Conservation (phyloP, 2,329 filamentous ascomycete species). For the Cordyceps militaris region DNA sequence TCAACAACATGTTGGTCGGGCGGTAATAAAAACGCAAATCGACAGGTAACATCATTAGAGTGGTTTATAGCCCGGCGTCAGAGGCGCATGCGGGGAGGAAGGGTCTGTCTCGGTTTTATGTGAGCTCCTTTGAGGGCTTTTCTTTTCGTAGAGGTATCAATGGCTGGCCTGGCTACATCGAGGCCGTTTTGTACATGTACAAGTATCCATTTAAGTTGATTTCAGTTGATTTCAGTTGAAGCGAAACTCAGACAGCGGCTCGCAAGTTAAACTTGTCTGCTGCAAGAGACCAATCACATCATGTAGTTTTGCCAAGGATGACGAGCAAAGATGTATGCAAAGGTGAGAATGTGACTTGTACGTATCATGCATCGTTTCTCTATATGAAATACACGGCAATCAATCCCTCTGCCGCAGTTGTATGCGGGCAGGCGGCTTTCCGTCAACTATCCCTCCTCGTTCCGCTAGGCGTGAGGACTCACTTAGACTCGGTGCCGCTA, state of each 20-base stretch:
- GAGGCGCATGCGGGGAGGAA: background rate
- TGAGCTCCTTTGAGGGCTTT: background rate
- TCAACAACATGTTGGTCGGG: background rate
- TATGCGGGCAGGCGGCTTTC: too few species aligned
- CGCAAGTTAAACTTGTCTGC: too few species aligned
- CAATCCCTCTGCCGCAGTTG: too few species aligned
- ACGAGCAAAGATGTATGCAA: too few species aligned
- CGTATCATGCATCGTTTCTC: too few species aligned
- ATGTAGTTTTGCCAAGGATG: too few species aligned
- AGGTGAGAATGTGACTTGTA: too few species aligned
- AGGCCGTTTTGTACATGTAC: background rate
- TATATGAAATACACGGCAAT: too few species aligned
- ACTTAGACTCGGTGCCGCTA: background rate
- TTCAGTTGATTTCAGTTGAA: background rate
- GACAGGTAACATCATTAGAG: conserved; percentile 1
- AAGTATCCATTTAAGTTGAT: too few species aligned
- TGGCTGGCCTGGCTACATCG: background rate
- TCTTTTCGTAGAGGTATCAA: background rate
- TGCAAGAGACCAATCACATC: too few species aligned
- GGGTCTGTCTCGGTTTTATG: background rate
- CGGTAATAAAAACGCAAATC: background rate
- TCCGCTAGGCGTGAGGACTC: too few species aligned
- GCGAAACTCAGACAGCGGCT: background rate
- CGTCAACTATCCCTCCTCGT: background rate
- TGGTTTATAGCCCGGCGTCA: background rate